A percentile compares a stretch with the other conserved stretches of the same genome.
phyloP scores from a whole-genome alignment of 495 filamentous ascomycete genomes.

The Geoglossum glabrum region DNA sequence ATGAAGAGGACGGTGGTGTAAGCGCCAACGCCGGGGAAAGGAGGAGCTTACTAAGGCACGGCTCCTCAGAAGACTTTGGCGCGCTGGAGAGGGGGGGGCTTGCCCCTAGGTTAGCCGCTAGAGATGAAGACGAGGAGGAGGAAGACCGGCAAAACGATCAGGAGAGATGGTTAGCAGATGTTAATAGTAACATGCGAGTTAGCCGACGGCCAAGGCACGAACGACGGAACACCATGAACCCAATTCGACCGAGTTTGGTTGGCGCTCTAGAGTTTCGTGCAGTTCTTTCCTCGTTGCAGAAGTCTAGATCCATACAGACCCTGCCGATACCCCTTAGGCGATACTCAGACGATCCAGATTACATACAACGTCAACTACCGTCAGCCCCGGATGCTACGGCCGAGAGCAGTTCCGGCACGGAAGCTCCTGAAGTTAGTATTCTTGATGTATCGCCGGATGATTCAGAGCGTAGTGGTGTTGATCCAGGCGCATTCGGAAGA shows the following conservation, averaged over 20 bases:
- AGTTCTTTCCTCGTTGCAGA: slow-evolving; percentile 63
- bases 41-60: slow-evolving; percentile 28
- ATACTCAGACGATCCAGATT: slow-evolving; percentile 42
- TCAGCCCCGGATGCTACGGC: not conserved
- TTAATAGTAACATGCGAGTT: slow-evolving; percentile 84
- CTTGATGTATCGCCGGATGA: not conserved
- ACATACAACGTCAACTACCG: not conserved
- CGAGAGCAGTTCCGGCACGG: not conserved
- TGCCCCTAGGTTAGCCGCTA: not conserved
- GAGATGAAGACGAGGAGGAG: slow-evolving; percentile 36
- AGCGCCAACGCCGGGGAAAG: slow-evolving; percentile 24
- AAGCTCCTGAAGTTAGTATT: not conserved
- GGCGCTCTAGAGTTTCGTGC: slow-evolving; percentile 88
- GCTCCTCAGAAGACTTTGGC: slow-evolving; percentile 46
- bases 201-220: slow-evolving; percentile 41
- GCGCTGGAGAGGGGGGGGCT: slow-evolving; percentile 39
- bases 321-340: slow-evolving; percentile 45
- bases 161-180: slow-evolving; percentile 54
- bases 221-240: slow-evolving; percentile 54
- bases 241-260: slow-evolving; percentile 81
- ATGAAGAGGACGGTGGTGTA: slow-evolving; percentile 46
- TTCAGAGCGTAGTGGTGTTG: not conserved
- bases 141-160: slow-evolving; percentile 37
- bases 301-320: slow-evolving; percentile 49
- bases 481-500: not conserved